phyloP scores from a whole-genome alignment of 73 alveolate species.

The Blepharisma stoltei region DNA sequence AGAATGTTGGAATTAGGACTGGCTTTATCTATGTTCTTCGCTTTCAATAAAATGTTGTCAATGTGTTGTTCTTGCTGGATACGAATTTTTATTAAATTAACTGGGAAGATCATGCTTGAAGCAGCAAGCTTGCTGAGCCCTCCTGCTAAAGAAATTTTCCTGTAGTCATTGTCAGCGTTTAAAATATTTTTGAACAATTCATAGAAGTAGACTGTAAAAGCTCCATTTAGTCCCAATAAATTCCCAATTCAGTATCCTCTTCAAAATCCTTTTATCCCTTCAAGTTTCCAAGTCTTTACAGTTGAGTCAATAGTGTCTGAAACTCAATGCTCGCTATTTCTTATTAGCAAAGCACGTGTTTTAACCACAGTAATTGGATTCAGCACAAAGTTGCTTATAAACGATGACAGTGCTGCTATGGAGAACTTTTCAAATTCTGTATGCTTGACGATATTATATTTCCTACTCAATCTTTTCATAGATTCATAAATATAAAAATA shows the following conservation, averaged over 20 bases:
- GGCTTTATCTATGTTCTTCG: not conserved
- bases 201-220: slow-evolving; percentile 6
- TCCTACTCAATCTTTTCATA: not conserved
- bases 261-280: not conserved
- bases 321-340: slow-evolving; percentile 8
- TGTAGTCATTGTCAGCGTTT: not conserved
- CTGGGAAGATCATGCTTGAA: not conserved
- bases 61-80: slow-evolving; percentile 22
- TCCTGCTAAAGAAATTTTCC: slow-evolving; percentile 4
- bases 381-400: not conserved
- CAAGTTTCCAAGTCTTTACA: slow-evolving; percentile 12
- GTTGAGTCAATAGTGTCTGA: not conserved
- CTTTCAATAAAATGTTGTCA: not conserved
- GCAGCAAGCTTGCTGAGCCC: not conserved
- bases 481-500: slow-evolving; percentile 2
- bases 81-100: not conserved
- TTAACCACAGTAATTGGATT: slow-evolving; percentile 3
- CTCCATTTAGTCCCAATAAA: not conserved
- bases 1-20: not conserved
- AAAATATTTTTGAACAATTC: not conserved
- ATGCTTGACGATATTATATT: not conserved
- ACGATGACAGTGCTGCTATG: slow-evolving; percentile 5
- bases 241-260: slow-evolving; percentile 9
- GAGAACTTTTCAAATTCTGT: not conserved
- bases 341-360: not conserved